A percentile compares a stretch with the other conserved stretches of the same genome.
Evolutionary conservation across 192 early-diverging fungal genomes (phyloP).

Genomic region (Lobosporangium transversale): DNA sequence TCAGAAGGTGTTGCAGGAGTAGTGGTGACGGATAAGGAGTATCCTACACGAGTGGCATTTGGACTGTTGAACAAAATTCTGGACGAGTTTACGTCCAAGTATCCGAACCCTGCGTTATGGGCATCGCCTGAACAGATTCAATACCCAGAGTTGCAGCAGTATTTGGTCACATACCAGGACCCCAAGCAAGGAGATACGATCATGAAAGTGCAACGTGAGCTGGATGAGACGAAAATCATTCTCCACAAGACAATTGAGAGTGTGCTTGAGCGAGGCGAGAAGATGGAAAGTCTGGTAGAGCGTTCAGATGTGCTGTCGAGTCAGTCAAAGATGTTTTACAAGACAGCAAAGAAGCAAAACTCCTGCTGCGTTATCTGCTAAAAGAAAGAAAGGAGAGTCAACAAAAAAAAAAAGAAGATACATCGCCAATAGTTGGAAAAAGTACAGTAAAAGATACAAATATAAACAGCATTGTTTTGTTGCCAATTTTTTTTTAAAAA

Average conservation of each 20-base stretch:
- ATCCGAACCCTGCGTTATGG: constrained; percentile 54
- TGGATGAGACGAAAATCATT: constrained; percentile 97
- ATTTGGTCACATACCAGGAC: constrained; percentile 88
- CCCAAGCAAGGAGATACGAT: constrained; percentile 92
- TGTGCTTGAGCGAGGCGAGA: constrained; percentile 87
- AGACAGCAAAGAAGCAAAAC: constrained; percentile 90
- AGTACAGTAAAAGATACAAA: not conserved
- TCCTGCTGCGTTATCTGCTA: constrained; percentile 75
- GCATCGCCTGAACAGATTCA: constrained; percentile 29
- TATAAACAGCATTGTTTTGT: not conserved
- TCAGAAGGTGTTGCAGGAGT: constrained; percentile 77
- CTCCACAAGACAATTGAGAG: constrained; percentile 95
- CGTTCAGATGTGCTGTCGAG: constrained; percentile 83
- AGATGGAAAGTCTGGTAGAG: constrained; percentile 88
- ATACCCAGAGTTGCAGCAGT: constrained; percentile 79
- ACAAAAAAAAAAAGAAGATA: constrained; percentile 3
- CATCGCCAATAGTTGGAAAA: not conserved
- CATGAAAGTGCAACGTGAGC: constrained; percentile 92
- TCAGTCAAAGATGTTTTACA: constrained; percentile 97
- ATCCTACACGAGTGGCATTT: constrained; percentile 90
- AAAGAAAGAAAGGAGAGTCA: not conserved
- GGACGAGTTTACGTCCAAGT: constrained; percentile 85
- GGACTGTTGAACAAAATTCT: constrained; percentile 84
- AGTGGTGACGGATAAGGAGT: constrained; percentile 86
- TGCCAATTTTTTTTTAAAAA: not conserved